These are phyloP conservation scores for Rutstroemia sydowiana DNA, from an alignment of 2,329 filamentous ascomycete species.

Conservation along the genomic window DNA sequence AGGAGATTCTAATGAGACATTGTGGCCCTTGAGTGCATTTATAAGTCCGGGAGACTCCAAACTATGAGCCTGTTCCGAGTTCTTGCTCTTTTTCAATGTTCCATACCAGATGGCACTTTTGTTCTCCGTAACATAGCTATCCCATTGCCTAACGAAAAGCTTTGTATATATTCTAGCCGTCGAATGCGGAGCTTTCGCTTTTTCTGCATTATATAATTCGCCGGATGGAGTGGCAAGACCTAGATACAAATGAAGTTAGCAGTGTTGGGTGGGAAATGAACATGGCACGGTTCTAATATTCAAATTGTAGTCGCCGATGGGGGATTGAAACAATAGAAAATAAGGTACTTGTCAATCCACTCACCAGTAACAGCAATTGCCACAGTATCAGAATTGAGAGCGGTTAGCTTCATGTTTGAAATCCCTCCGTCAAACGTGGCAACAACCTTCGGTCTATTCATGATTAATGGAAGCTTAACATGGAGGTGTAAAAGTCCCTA, in stretches of 20 bases:
- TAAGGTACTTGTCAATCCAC: no score
- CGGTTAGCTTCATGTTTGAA: conserved; percentile 51
- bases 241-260: neutral
- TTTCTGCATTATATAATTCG: conserved; percentile 57
- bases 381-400: conserved; percentile 41
- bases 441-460: conserved; percentile 38
- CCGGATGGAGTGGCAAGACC: conserved; percentile 63
- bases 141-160: conserved; percentile 79
- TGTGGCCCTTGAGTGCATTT: conserved; percentile 51
- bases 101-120: conserved; percentile 69
- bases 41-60: conserved; percentile 40
- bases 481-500: conserved; percentile 8
- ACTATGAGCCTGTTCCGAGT: conserved; percentile 23
- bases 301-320: neutral
- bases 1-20: conserved; percentile 50
- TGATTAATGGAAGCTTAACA: conserved; percentile 2
- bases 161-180: conserved; percentile 65
- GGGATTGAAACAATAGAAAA: no score
- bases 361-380: conserved; percentile 46
- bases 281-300: no score
- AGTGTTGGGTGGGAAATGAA: no score
- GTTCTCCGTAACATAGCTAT: conserved; percentile 63
- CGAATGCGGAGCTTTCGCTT: conserved; percentile 51
- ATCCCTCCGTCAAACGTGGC: conserved; percentile 43
- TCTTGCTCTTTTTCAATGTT: conserved; percentile 38